Evolutionary conservation across 768 basidiomycete species (phyloP).

Genomic region (Agaricus blazei): DNA sequence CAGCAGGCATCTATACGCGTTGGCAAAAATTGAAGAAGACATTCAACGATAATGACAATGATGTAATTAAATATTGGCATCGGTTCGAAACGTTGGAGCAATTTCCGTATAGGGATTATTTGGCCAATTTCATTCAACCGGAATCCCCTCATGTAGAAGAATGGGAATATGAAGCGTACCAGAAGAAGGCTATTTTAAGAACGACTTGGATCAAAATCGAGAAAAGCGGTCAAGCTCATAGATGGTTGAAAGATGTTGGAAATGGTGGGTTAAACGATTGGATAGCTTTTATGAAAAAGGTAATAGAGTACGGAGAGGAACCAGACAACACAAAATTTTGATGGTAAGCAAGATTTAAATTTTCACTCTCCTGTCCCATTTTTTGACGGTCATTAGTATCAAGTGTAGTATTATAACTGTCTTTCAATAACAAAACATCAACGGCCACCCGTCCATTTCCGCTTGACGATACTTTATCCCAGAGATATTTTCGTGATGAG

Average conservation of each 20-base stretch:
- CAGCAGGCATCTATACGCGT: slow-evolving; percentile 40
- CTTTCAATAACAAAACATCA: too few relatives aligned
- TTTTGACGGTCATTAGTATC: too few relatives aligned
- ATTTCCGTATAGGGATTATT: slow-evolving; percentile 61
- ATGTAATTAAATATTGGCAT: slow-evolving; percentile 55
- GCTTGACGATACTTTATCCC: too few relatives aligned
- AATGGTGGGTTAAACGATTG: slow-evolving; percentile 55
- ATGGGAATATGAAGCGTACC: slow-evolving; percentile 60
- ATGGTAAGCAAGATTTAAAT: not conserved
- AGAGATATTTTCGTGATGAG: not conserved
- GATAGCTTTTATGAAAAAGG: slow-evolving; percentile 39
- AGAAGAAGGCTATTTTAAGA: slow-evolving; percentile 41
- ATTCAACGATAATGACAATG: slow-evolving; percentile 7
- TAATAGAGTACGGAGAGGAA: slow-evolving; percentile 26
- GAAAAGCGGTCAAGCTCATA: slow-evolving; percentile 46
- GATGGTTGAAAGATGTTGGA: slow-evolving; percentile 64
- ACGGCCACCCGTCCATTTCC: too few relatives aligned
- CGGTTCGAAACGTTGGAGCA: slow-evolving; percentile 46
- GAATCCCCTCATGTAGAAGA: slow-evolving; percentile 31
- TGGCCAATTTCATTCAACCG: slow-evolving; percentile 43
- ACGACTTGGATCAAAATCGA: slow-evolving; percentile 56
- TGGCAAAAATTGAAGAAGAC: slow-evolving; percentile 34
- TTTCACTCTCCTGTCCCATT: too few relatives aligned
- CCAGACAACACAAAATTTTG: slow-evolving; percentile 9
- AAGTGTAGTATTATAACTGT: too few relatives aligned